Conservation (phyloP, 2,329 filamentous ascomycete species). For the Hypoxylon sp. region DNA sequence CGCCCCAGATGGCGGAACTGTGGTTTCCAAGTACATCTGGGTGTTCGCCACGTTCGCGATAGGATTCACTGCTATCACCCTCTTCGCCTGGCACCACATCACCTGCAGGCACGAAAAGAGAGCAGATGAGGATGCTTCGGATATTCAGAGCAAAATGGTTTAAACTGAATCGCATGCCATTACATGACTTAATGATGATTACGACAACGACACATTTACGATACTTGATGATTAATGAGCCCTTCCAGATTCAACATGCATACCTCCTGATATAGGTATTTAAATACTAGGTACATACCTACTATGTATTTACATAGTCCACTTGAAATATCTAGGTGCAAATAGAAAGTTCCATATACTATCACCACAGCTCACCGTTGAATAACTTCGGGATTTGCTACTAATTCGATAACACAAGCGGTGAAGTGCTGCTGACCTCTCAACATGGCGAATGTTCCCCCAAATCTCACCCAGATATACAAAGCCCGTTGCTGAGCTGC, state of each 20-base stretch:
- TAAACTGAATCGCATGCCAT: not conserved
- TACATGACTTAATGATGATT: slow-evolving; percentile 14
- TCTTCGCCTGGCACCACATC: slow-evolving; percentile 40
- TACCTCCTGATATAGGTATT: not conserved
- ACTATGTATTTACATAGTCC: not conserved
- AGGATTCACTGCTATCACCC: slow-evolving; percentile 44
- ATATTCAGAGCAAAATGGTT: slow-evolving; percentile 19
- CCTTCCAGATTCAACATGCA: not conserved
- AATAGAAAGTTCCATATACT: not conserved
- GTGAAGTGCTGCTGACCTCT: not conserved
- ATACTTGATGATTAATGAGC: not conserved
- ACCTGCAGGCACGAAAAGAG: slow-evolving; percentile 12
- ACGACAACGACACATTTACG: not conserved
- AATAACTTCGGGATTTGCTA: not conserved
- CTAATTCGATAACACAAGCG: not conserved
- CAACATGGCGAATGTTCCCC: not conserved
- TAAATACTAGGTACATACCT: not conserved
- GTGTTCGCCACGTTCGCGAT: slow-evolving; percentile 44
- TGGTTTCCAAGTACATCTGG: slow-evolving; percentile 51
- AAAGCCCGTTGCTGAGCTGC: not conserved
- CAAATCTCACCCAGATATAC: not conserved
- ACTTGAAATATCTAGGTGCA: not conserved
- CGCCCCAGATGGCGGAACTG: slow-evolving; percentile 37
- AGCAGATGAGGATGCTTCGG: slow-evolving; percentile 1
- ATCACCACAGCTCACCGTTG: not conserved